Evolutionary conservation across 2,329 filamentous ascomycete genomes (phyloP).

Genomic region (Pyricularia grisea): DNA sequence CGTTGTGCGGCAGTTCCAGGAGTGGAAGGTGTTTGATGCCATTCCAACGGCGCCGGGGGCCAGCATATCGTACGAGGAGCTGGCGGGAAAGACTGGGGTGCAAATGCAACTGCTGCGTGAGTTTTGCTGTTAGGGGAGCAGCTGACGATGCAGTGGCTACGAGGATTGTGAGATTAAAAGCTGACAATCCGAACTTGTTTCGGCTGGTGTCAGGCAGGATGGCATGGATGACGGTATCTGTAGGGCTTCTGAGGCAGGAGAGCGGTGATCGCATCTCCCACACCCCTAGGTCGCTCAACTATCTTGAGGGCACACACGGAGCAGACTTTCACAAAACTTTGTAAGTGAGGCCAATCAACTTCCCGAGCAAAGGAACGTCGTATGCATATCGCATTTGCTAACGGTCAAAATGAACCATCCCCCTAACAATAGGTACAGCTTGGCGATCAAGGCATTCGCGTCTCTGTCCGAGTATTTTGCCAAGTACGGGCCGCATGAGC

Average conservation of each 20-base stretch:
- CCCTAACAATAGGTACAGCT: not conserved
- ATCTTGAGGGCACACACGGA: not conserved
- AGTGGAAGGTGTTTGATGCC: not conserved
- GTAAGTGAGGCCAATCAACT: not conserved
- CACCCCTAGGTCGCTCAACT: constrained; percentile 1
- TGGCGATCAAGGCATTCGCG: constrained; percentile 14
- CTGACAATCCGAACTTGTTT: not conserved
- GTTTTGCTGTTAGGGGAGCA: not conserved
- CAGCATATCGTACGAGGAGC: constrained; percentile 1
- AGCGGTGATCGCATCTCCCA: not conserved
- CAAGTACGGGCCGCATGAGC: constrained; percentile 20
- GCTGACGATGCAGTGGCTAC: not conserved
- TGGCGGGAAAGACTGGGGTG: not conserved
- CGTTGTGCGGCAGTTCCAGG: not conserved
- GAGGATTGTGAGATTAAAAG: not conserved
- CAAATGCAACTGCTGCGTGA: not conserved
- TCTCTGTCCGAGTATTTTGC: constrained; percentile 21
- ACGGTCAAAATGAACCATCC: not conserved
- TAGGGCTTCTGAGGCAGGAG: not conserved
- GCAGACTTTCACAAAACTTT: not conserved
- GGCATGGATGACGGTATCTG: not conserved
- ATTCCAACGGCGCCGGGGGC: not conserved
- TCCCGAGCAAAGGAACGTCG: too few relatives aligned
- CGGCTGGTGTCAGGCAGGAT: not conserved
- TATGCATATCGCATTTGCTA: too few relatives aligned